These are phyloP conservation scores for Ophidiomyces ophidiicola DNA, from an alignment of 2,329 filamentous ascomycete species.

Conservation along the genomic window DNA sequence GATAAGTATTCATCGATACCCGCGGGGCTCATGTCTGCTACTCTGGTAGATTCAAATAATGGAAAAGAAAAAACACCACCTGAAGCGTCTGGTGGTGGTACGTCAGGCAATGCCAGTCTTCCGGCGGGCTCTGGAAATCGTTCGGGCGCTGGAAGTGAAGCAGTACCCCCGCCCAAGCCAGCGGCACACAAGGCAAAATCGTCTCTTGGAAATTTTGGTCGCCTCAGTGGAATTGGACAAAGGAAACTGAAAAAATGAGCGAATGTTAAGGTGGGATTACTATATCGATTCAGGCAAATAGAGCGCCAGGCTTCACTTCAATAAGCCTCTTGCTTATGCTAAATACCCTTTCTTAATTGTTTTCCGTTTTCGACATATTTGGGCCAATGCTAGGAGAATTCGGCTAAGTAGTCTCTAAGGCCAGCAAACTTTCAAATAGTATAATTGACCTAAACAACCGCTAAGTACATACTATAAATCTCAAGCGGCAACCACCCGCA, in stretches of 20 bases:
- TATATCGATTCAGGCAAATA: background rate
- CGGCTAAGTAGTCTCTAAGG: too few species aligned
- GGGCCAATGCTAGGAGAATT: too few species aligned
- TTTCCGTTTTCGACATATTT: too few species aligned
- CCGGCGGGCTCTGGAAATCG: background rate
- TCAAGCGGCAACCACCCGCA: too few species aligned
- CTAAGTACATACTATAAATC: too few species aligned
- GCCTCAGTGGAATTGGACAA: slow-evolving; percentile 58
- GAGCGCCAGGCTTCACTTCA: background rate
- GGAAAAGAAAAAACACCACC: slow-evolving; percentile 25
- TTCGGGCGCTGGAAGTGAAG: background rate
- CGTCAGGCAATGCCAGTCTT: slow-evolving; percentile 17
- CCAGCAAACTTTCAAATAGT: too few species aligned
- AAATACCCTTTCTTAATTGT: slow-evolving; percentile 4
- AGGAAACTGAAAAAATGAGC: slow-evolving; percentile 40
- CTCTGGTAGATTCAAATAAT: slow-evolving; percentile 18
- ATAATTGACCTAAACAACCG: too few species aligned
- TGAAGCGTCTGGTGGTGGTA: slow-evolving; percentile 24
- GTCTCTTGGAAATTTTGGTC: slow-evolving; percentile 56
- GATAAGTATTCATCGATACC: slow-evolving; percentile 30
- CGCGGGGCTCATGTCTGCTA: slow-evolving; percentile 13
- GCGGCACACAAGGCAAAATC: slow-evolving; percentile 46
- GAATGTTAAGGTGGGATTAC: background rate
- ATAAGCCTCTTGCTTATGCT: background rate
- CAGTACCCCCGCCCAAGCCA: slow-evolving; percentile 30